A percentile compares a stretch with the other conserved stretches of the same genome.
Conservation (phyloP, 75 land plant genomes). For the Cupressus sempervirens region DNA sequence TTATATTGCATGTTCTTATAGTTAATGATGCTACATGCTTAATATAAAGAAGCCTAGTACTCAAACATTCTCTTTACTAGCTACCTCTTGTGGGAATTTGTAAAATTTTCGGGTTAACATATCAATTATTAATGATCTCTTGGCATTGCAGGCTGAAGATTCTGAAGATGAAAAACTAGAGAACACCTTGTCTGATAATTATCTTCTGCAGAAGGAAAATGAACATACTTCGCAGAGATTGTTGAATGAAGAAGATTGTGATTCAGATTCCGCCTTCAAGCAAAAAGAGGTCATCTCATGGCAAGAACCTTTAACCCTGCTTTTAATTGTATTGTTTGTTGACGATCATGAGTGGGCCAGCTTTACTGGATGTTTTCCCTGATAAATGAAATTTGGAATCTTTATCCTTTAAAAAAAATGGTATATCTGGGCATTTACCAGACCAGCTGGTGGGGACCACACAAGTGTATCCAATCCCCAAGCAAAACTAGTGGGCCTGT, state of each 20-base stretch:
- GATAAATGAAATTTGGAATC: neutral
- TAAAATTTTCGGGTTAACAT: neutral
- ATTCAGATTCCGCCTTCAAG: neutral
- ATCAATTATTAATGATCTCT: neutral
- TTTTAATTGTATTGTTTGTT: constrained; percentile 12
- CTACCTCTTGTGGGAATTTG: neutral
- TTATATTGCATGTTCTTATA: neutral
- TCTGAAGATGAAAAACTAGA: neutral
- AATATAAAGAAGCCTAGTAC: neutral
- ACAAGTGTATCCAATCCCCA: too few relatives aligned
- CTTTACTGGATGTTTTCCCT: neutral
- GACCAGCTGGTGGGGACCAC: too few relatives aligned
- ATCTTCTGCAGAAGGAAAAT: constrained; percentile 21
- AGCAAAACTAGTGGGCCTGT: too few relatives aligned
- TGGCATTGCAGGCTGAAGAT: neutral
- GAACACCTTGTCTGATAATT: constrained; percentile 34
- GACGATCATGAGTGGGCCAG: neutral
- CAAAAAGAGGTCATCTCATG: constrained; percentile 40
- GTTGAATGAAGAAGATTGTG: constrained; percentile 1
- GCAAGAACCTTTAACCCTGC: constrained; percentile 27
- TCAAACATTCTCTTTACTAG: neutral
- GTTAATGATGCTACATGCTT: neutral
- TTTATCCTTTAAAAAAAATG: too few relatives aligned
- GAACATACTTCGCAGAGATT: constrained; percentile 7
- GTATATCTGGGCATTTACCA: too few relatives aligned